phyloP scores from a whole-genome alignment of 306 rosid genomes.

The Rosa multiflora region DNA sequence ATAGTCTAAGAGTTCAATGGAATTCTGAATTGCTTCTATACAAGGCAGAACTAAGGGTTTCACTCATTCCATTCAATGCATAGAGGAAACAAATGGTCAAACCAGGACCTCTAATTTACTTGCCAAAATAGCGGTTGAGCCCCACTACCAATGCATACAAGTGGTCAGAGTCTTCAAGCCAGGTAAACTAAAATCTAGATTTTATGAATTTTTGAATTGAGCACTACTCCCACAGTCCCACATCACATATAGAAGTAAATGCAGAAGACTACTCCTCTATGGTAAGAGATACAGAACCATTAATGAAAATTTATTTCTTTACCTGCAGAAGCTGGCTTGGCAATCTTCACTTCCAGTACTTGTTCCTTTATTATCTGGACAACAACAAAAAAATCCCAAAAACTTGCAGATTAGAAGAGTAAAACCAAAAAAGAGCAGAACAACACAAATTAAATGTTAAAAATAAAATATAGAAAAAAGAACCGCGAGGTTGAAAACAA shows the following conservation, averaged over 20 bases:
- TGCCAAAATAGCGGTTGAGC: background rate
- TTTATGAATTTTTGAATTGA: background rate
- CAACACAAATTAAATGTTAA: background rate
- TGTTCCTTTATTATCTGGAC: conserved; percentile 60
- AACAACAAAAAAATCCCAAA: conserved; percentile 13
- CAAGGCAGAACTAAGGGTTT: background rate
- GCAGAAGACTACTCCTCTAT: background rate
- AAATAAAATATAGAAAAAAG: background rate
- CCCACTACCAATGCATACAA: background rate
- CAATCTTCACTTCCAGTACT: conserved; percentile 58
- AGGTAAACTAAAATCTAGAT: background rate
- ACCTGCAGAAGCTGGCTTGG: conserved; percentile 84
- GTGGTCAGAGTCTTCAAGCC: background rate
- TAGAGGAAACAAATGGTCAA: background rate
- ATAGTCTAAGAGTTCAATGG: background rate
- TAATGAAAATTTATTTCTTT: background rate
- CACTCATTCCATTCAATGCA: background rate
- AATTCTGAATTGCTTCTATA: background rate
- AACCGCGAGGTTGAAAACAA: too few species aligned
- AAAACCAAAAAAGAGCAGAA: background rate
- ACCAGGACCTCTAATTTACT: background rate
- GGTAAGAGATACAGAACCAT: background rate
- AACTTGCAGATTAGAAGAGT: background rate
- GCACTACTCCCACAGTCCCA: background rate
- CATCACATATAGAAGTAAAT: background rate